Evolutionary conservation across 257 asterid species (phyloP), one percentile per base, ranked within the genome.

Genomic region (Gentiana macrophylla): DNA sequence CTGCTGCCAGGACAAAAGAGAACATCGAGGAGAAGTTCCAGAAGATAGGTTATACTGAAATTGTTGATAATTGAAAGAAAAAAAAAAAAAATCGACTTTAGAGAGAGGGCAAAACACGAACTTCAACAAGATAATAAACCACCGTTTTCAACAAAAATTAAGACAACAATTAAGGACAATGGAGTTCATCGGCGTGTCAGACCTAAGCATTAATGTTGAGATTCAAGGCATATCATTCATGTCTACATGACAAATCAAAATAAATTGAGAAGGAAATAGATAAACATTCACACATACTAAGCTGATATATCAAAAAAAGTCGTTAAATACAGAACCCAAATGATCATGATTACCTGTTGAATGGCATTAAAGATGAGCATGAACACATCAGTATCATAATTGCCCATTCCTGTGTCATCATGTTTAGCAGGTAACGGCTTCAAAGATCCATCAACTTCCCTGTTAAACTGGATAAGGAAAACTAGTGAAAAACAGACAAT

Each of bases 341-440:
- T 41, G 46, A 41, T 41, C 46, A 41, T 41, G 8, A 52, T 13
- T 77, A 88, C 95, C 95, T 80, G 68, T 53, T 88, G 86, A 66
- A 92, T 88, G 56, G 97, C 94, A 52, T 71, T 79, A 57, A 92
- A 92, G 61, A 92, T 83, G 59, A 91, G 95, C 69, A 80, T 33
- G 79, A 92, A 92, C 62, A 88, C 68, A 59, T 92, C 99, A 35
- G 99, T 92, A 51, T 92, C 97, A 53, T 92, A 92, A 74, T 92
- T 92, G 86, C 99, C 99, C 99, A 92, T 15, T 61, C 99, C 99
- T 50, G 99, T 92, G 75, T 88, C 99, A 51, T 88, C 99, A 38
- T 92, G 99, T 70, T 83, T 88, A 4, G 95, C 85, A 44, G 99
- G 99, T 50, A 92, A 75, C 65, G 94, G 72, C 75, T 92, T 92